phyloP scores from a whole-genome alignment of 192 early-diverging fungal species.

The Mortierella claussenii region DNA sequence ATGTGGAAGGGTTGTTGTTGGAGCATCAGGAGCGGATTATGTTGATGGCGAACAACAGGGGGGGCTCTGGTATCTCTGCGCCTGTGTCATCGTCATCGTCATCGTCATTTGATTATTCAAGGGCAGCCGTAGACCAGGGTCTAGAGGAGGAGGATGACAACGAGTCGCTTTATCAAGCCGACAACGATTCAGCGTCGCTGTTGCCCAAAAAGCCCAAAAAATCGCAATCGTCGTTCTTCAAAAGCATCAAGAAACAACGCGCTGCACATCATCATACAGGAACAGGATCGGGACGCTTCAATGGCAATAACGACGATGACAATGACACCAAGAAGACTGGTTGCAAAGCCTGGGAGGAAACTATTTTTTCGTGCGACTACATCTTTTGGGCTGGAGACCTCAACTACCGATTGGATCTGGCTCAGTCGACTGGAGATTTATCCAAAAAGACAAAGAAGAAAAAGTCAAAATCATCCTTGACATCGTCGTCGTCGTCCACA shows the following conservation, averaged over 20 bases:
- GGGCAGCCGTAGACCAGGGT: no score
- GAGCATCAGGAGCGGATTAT: slow-evolving; percentile 34
- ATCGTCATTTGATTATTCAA: slow-evolving; percentile 1
- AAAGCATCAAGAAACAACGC: no score
- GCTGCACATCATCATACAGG: no score
- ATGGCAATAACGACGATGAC: not conserved
- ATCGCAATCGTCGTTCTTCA: no score
- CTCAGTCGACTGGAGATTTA: slow-evolving; percentile 32
- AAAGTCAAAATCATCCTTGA: no score
- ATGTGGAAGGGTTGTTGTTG: slow-evolving; percentile 26
- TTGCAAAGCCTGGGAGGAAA: slow-evolving; percentile 18
- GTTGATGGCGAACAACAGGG: no score
- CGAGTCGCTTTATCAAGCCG: slow-evolving; percentile 26
- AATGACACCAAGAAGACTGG: slow-evolving; percentile 2
- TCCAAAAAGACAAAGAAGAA: slow-evolving; percentile 31
- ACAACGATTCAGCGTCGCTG: slow-evolving; percentile 31
- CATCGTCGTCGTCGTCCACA: no score
- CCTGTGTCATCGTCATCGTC: slow-evolving; percentile 13
- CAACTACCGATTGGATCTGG: slow-evolving; percentile 50
- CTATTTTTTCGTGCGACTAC: slow-evolving; percentile 47
- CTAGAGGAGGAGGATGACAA: slow-evolving; percentile 21
- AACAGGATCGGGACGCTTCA: no score
- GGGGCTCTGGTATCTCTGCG: no score
- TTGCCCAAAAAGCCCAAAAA: slow-evolving; percentile 38
- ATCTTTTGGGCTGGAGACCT: slow-evolving; percentile 53